Percentiles rank a stretch among this genome's conserved stretches.
Conservation (phyloP, 148 eudicot genomes). For the Dianthus caryophyllus region DNA sequence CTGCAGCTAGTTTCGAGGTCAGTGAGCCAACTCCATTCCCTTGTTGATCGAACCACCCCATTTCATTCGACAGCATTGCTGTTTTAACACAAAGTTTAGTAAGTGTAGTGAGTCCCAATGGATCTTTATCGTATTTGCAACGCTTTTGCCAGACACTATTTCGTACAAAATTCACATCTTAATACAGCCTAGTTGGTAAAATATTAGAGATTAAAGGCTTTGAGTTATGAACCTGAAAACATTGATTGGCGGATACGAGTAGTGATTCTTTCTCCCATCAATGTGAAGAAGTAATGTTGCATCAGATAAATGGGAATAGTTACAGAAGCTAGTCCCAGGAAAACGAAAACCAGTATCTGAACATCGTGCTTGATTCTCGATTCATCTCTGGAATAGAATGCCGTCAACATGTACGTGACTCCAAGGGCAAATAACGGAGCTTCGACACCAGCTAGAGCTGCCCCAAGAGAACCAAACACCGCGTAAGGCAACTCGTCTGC, state of each 20-base stretch:
- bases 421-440: conserved; percentile 67
- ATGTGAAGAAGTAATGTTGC: conserved; percentile 58
- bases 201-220: not conserved
- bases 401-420: conserved; percentile 51
- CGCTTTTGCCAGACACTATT: too few species aligned
- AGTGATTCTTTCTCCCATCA: conserved; percentile 74
- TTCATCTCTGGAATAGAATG: conserved; percentile 51
- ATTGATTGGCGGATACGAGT: conserved; percentile 50
- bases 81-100: not conserved
- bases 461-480: conserved; percentile 53
- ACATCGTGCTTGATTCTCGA: conserved; percentile 44
- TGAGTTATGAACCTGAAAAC: conserved; percentile 58
- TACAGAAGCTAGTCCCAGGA: conserved; percentile 43
- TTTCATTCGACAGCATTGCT: conserved; percentile 64
- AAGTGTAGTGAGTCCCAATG: not conserved
- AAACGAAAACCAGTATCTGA: conserved; percentile 33
- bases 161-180: too few species aligned
- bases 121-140: not conserved
- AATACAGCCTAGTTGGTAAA: not conserved
- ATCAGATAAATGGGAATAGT: conserved; percentile 48
- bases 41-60: conserved; percentile 67
- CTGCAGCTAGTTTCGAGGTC: conserved; percentile 55
- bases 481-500: conserved; percentile 58
- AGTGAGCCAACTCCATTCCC: conserved; percentile 55
- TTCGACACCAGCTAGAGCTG: conserved; percentile 54